A percentile compares a stretch with the other conserved stretches of the same genome.
Conservation (phyloP, 192 early-diverging fungal genomes). For the Powellomyces hirtus region DNA sequence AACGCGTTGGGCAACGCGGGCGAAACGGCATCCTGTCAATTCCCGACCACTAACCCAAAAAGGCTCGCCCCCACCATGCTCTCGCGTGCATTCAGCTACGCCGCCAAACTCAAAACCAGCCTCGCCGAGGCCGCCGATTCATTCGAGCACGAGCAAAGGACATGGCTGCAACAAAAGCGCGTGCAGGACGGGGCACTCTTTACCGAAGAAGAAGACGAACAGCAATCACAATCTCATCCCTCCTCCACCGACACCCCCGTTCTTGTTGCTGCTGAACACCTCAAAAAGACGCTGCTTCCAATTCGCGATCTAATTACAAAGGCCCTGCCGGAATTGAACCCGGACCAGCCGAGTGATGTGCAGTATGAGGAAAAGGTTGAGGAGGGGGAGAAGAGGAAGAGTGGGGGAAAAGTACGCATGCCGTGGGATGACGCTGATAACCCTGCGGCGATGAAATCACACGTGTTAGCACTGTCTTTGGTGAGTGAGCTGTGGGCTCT, state of each 20-base stretch:
- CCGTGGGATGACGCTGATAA: constrained; percentile 13
- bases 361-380: too few relatives aligned
- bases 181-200: constrained; percentile 15
- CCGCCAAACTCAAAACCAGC: neutral
- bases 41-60: too few relatives aligned
- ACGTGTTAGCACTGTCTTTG: neutral
- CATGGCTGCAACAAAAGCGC: neutral
- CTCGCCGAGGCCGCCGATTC: constrained; percentile 12
- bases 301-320: neutral
- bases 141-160: constrained; percentile 13
- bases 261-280: neutral
- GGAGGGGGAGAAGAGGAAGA: neutral
- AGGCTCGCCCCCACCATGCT: neutral
- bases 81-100: neutral
- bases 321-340: neutral
- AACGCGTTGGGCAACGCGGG: too few relatives aligned
- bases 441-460: neutral
- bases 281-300: neutral
- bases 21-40: too few relatives aligned
- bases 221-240: too few relatives aligned
- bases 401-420: neutral
- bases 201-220: constrained; percentile 1
- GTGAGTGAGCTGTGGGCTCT: neutral
- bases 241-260: neutral
- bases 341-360: too few relatives aligned